Base-by-base conservation (phyloP, 495 filamentous ascomycete species). In the Neurospora tetraspora region DNA sequence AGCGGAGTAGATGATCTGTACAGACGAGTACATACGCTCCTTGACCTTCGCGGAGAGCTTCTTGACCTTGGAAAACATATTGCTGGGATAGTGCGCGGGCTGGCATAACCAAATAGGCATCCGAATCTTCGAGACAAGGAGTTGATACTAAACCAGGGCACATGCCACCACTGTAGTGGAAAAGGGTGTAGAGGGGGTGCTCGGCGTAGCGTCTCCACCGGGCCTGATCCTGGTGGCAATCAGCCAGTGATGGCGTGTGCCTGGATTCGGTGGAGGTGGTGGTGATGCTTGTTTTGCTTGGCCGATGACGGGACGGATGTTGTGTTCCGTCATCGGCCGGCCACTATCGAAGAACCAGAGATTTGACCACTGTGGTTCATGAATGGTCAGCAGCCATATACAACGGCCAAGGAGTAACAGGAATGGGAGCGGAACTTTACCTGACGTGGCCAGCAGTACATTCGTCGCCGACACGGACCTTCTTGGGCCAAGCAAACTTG, bases 141-240 rank as follows among this genome's bases (percentile, higher is more conserved):
- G n/a, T n/a, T n/a, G n/a, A n/a, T n/a, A n/a, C n/a, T n/a, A 20
- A n/a, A 45, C 18, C 7, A 45, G 8, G 42, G 42, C 18, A n/a
- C 42, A 20, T 18, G 42, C 42, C 18, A n/a, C 18, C 42, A 45
- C 42, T 97, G 82, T 98, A 98, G 80, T 98, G 94, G 81, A 97
- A 91, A 14, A 97, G 85, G 5, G 93, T 91, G 79, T 95, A 97
- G 20, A 98, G 83, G 73, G 95, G 92, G 77, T 91, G 89, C 84
- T 98, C 94, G 16, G 93, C 93, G 82, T 94, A 97, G 23, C 91
- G 86, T 73, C 93, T 89, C 94, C 94, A 0, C 39, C 39, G 39
- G 39, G 39, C 39, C 39, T 40, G 39, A 40, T 16, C 39, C 39
- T 40, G 39, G 39, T 40, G 14, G 39, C 39, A 40, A 40, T 40